Base-by-base conservation (phyloP, 1,139 yeast species). In the Suhomyces choctaworum region DNA sequence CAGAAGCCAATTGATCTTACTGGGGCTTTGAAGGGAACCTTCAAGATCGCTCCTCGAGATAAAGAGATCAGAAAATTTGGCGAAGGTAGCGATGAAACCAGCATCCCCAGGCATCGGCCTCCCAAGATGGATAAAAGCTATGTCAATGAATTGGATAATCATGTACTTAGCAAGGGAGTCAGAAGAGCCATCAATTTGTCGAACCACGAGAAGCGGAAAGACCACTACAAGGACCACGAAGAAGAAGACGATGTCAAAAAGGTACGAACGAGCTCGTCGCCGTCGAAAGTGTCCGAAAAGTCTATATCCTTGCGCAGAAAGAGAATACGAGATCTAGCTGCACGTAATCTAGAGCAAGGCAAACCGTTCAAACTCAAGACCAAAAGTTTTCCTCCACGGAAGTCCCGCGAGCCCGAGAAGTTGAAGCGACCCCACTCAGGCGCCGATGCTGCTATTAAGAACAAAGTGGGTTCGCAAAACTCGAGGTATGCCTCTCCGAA, bases 141-240 rank as follows among this genome's bases (percentile, higher is more conserved):
- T 27, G 40, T 34, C 13, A 39, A 43, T 25, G 51, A 46, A n/a
- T 25, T 47, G 9, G 45, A 47, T 11, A 36, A 37, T 16, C 42
- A 46, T 22, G 45, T 47, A 7, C 34, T 47, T n/a, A 37, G 42
- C 14, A 37, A 37, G 11, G 43, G 43, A 8, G 42, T 41, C 27
- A 37, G 47, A 26, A 31, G 39, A 31, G 51, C 48, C 4, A 42
- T 42, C 13, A 37, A 36, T 25, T 21, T 29, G 20, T 30, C 40
- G 16, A 37, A 40, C 16, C 34, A 38, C 12, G 40, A 34, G 23
- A 35, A 36, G 16, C 36, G 30, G 10, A 27, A 29, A 16, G 32
- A 31, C n/a, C 20, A 27, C 12, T 28, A 16, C 6, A 17, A 22
- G 12, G 32, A 28, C 7, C 37, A 33, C 7, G 36, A 34, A 19